These are phyloP conservation scores for Puya raimondii DNA, from an alignment of 176 grass and related monocot species.

Conservation along the genomic window DNA sequence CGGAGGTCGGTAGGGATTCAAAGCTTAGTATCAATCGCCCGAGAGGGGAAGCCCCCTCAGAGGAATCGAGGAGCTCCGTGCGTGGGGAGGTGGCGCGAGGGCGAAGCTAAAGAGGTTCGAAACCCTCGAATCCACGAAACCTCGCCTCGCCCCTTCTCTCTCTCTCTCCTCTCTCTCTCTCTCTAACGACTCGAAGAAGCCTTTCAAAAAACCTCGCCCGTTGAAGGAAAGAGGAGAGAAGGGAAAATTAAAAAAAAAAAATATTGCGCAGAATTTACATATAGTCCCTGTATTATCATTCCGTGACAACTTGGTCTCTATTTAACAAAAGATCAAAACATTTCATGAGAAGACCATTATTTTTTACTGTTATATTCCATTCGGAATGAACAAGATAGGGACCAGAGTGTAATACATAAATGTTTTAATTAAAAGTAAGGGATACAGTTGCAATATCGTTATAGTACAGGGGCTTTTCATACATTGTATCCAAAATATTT, in stretches of 20 bases:
- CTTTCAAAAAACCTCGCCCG: constrained; percentile 95
- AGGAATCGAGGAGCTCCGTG: constrained; percentile 2
- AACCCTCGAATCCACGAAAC: constrained; percentile 76
- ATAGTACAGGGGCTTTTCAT: too few species aligned
- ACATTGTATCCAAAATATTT: too few species aligned
- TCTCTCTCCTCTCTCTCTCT: not conserved
- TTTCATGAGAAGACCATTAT: too few species aligned
- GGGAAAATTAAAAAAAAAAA: constrained; percentile 7
- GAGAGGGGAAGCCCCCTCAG: constrained; percentile 18
- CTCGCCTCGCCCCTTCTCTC: constrained; percentile 9
- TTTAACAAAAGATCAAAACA: too few species aligned
- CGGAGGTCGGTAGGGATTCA: not conserved
- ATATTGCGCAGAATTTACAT: too few species aligned
- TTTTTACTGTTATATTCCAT: too few species aligned
- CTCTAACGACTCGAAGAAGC: constrained; percentile 30
- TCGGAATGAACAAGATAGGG: too few species aligned
- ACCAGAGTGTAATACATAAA: too few species aligned
- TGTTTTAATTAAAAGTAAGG: too few species aligned
- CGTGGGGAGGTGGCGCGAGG: constrained; percentile 29
- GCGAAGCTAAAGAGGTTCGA: constrained; percentile 25
- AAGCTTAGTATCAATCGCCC: constrained; percentile 8
- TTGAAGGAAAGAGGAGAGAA: constrained; percentile 41
- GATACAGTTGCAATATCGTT: too few species aligned
- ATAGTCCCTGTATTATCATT: not conserved
- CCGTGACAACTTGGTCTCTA: not conserved